Evolutionary conservation across 169 alveolate genomes (phyloP).

Genomic region (Amoebophrya sp.): DNA sequence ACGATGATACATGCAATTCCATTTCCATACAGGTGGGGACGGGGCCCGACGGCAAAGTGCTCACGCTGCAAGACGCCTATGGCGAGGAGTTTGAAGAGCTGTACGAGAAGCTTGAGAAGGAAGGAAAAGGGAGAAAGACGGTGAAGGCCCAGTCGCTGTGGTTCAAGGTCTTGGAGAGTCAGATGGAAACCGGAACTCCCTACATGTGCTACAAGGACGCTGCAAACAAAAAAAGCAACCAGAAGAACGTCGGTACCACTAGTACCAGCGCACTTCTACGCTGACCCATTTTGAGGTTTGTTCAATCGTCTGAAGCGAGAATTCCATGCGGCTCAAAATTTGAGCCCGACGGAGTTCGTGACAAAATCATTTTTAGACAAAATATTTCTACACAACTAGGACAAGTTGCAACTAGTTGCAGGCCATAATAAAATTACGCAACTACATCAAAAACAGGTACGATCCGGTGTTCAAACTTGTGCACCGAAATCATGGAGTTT

Average conservation of each 20-base stretch:
- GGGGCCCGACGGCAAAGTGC: neutral
- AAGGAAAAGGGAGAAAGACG: slow-evolving; percentile 84
- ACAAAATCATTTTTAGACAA: too few relatives aligned
- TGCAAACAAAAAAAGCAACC: slow-evolving; percentile 85
- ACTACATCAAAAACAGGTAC: slow-evolving; percentile 64
- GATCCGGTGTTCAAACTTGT: slow-evolving; percentile 87
- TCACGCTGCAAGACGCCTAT: slow-evolving; percentile 52
- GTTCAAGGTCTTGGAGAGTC: slow-evolving; percentile 91
- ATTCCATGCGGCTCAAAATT: too few relatives aligned
- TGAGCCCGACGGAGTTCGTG: too few relatives aligned
- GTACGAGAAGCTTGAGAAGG: slow-evolving; percentile 66
- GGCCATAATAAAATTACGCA: too few relatives aligned
- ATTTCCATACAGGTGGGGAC: too few relatives aligned
- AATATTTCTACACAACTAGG: too few relatives aligned
- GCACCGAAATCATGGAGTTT: slow-evolving; percentile 95
- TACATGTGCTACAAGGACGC: slow-evolving; percentile 88
- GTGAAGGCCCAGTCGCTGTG: slow-evolving; percentile 92
- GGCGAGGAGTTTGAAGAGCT: slow-evolving; percentile 91
- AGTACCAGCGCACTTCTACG: too few relatives aligned
- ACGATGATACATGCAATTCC: too few relatives aligned
- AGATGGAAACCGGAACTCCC: slow-evolving; percentile 99
- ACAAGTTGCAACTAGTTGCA: too few relatives aligned
- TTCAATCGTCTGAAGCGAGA: too few relatives aligned
- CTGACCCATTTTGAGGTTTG: too few relatives aligned
- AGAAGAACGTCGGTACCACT: slow-evolving; percentile 93